phyloP scores from a whole-genome alignment of 2,329 filamentous ascomycete species.

The Trichoderma citrinoviride region DNA sequence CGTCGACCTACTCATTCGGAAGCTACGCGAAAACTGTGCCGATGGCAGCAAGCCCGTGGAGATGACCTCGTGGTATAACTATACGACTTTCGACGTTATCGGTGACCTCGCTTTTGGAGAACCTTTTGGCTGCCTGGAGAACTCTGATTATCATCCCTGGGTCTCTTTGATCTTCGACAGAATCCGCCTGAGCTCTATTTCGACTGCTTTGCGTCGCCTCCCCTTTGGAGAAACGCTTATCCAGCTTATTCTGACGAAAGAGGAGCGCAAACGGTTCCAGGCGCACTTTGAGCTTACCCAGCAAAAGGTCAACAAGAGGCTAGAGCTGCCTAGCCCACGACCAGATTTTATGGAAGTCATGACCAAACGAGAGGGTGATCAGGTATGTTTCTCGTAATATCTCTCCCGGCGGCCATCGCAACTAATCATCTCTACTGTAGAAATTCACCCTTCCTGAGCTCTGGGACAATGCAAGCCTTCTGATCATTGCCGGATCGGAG shows the following conservation, averaged over 20 bases:
- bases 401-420: no score
- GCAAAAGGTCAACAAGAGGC: slow-evolving; percentile 8
- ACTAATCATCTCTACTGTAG: not conserved
- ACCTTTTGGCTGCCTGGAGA: slow-evolving; percentile 30
- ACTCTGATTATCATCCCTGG: slow-evolving; percentile 30
- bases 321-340: not conserved
- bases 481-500: slow-evolving; percentile 34
- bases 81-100: slow-evolving; percentile 33
- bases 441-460: not conserved
- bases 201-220: not conserved
- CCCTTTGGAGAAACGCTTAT: not conserved
- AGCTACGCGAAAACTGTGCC: slow-evolving; percentile 25
- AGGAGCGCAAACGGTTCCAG: not conserved
- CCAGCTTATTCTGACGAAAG: not conserved
- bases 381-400: not conserved
- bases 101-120: slow-evolving; percentile 33
- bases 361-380: not conserved
- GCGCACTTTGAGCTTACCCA: not conserved
- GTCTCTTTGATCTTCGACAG: slow-evolving; percentile 28
- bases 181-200: not conserved
- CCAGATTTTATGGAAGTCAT: slow-evolving; percentile 10
- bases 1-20: slow-evolving; percentile 28
- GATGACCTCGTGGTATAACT: slow-evolving; percentile 31
- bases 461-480: slow-evolving; percentile 10
- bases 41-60: slow-evolving; percentile 24